phyloP scores from a whole-genome alignment of 768 basidiomycete genomes.

The Xanthoconium stramineum region DNA sequence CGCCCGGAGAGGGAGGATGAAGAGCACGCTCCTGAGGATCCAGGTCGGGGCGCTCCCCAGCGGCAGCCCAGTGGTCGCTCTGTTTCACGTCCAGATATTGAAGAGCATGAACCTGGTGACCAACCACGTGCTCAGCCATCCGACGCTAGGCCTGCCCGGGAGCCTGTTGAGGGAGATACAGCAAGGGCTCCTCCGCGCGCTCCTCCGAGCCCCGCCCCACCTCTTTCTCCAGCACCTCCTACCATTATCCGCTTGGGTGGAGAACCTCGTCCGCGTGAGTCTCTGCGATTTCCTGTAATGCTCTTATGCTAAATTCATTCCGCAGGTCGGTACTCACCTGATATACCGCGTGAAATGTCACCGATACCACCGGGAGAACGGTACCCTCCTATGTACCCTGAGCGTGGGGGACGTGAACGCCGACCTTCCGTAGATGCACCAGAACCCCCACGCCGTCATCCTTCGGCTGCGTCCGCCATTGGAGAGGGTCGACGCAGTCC shows the following conservation, averaged over 20 bases:
- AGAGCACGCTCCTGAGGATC: conserved; percentile 8
- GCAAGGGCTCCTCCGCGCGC: neutral
- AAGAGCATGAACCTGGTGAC: conserved; percentile 15
- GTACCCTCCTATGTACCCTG: conserved; percentile 13
- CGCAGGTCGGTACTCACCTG: conserved; percentile 16
- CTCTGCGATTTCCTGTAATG: neutral
- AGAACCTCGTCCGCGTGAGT: conserved; percentile 18
- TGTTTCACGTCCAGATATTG: conserved; percentile 5
- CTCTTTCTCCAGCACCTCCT: conserved; percentile 24
- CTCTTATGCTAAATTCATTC: conserved; percentile 5
- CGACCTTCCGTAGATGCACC: neutral
- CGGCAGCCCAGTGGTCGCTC: conserved; percentile 18
- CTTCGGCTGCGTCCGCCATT: conserved; percentile 7
- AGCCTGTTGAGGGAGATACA: conserved; percentile 10
- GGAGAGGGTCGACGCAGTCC: conserved; percentile 1
- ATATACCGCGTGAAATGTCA: conserved; percentile 5
- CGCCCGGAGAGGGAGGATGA: neutral
- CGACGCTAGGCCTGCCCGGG: conserved; percentile 5
- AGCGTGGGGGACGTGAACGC: neutral
- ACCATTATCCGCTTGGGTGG: conserved; percentile 30
- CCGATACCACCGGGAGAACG: conserved; percentile 8
- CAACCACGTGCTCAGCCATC: conserved; percentile 10
- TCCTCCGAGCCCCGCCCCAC: conserved; percentile 1
- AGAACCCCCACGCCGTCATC: conserved; percentile 6
- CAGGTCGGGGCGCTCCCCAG: neutral